Evolutionary conservation across 2,329 filamentous ascomycete species (phyloP), one percentile per base, ranked within the genome.

Genomic region (Cordyceps pruinosa): DNA sequence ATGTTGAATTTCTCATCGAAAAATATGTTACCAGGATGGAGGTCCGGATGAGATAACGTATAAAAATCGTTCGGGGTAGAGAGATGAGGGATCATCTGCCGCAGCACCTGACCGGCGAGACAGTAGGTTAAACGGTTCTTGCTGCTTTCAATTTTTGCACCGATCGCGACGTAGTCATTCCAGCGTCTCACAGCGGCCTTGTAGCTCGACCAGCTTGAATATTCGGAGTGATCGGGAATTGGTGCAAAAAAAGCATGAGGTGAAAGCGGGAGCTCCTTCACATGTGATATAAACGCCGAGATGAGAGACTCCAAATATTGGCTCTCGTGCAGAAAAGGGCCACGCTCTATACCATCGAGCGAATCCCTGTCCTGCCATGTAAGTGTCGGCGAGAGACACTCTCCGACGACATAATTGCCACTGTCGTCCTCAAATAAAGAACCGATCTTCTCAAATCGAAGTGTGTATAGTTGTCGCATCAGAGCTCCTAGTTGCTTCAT

Each of bases 231-330:
- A 32, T 64, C 58, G 41, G 65, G 67, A 39, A 69, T 56, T 3
- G 66, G 68, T 10, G 66, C 66, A 46, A 68, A 66, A 46, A 69
- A 69, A 45, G 17, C 52, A 48, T 69, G 61, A 8, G 65, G 62
- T n/a, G 52, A 49, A 12, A 69, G 59, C 7, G 56, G 49, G 57
- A 70, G 66, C 57, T 68, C 59, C 50, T 62, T 55, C 26, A 53
- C 61, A 58, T 68, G 64, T 21, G 35, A 44, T 34, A 49, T 61
- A 52, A 66, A 63, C 1, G 61, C 63, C 30, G 63, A 64, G 10
- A 65, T 50, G 4, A 68, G 61, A 35, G 66, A 62, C 41, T 61
- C 35, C 1, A 68, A 61, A 50, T 69, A 69, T 4, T 64, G 55
- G 26, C 52, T 28, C 34, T 66, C 66, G 49, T 63, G 9, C 2